phyloP scores from a whole-genome alignment of 2,329 filamentous ascomycete genomes.

The Alternaria sp. region DNA sequence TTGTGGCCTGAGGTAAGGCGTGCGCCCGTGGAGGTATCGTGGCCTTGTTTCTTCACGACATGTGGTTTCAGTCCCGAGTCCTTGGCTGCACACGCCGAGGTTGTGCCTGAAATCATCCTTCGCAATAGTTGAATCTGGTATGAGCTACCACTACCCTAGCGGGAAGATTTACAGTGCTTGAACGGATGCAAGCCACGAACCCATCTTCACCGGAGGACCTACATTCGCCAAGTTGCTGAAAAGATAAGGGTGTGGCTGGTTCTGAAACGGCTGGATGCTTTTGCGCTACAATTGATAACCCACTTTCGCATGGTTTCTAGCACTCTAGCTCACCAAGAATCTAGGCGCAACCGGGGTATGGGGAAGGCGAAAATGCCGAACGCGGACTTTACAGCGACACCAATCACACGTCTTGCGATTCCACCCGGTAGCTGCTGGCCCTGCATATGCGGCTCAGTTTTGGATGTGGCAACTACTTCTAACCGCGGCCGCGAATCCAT shows the following conservation, averaged over 20 bases:
- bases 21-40: neutral
- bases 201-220: slow-evolving; percentile 14
- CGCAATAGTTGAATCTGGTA: neutral
- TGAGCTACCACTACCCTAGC: neutral
- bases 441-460: slow-evolving; percentile 9
- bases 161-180: neutral
- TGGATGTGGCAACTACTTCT: slow-evolving; percentile 8
- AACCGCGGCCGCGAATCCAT: slow-evolving; percentile 15
- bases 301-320: neutral
- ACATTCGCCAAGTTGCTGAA: neutral
- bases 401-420: slow-evolving; percentile 10
- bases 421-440: slow-evolving; percentile 11
- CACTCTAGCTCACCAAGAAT: neutral
- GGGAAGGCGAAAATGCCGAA: neutral
- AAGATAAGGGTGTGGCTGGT: neutral
- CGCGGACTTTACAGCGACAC: slow-evolving; percentile 2
- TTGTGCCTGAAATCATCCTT: slow-evolving; percentile 6
- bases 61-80: neutral
- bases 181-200: slow-evolving; percentile 6
- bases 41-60: neutral
- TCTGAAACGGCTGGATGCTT: neutral
- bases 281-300: neutral
- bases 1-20: neutral
- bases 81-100: neutral
- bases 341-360: slow-evolving; percentile 4